phyloP scores from a whole-genome alignment of 2,329 filamentous ascomycete species.

The Fusarium subtropicale region DNA sequence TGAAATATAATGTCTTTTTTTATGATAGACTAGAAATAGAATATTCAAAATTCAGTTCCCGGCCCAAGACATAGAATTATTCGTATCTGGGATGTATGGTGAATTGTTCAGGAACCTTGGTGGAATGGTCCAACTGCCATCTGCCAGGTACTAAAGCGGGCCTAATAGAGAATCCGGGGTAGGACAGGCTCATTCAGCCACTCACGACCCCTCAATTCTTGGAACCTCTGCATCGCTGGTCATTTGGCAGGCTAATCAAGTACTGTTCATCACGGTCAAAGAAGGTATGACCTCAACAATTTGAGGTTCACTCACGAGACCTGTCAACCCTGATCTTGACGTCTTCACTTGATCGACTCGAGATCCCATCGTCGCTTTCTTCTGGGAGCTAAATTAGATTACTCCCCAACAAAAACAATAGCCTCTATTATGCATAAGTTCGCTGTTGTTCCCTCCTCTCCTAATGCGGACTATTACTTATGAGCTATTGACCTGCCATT shows the following conservation, averaged over 20 bases:
- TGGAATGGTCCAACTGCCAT: constrained; percentile 12
- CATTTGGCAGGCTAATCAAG: constrained; percentile 11
- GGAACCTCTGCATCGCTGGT: constrained; percentile 4
- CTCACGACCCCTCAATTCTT: constrained; percentile 27
- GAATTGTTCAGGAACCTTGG: neutral
- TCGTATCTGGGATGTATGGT: neutral
- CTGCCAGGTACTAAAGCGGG: constrained; percentile 8
- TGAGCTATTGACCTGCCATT: neutral
- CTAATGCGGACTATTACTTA: neutral
- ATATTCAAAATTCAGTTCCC: neutral
- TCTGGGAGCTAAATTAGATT: constrained; percentile 1
- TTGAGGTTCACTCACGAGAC: constrained; percentile 41
- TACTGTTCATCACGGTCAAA: constrained; percentile 10
- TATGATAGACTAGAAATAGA: constrained; percentile 2
- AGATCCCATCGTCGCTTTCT: constrained; percentile 8
- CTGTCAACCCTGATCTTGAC: constrained; percentile 33
- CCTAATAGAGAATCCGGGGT: constrained; percentile 42
- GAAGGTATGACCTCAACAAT: constrained; percentile 44
- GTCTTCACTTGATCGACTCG: constrained; percentile 33
- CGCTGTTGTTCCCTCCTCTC: neutral
- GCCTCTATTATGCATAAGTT: constrained; percentile 7
- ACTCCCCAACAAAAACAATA: constrained; percentile 11
- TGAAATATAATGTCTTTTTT: neutral
- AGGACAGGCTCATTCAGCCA: constrained; percentile 31
- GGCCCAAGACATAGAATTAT: neutral